A percentile compares a stretch with the other conserved stretches of the same genome.
phyloP scores from a whole-genome alignment of 371 early-diverging fungal species.

The Haplosporangium sp. region DNA sequence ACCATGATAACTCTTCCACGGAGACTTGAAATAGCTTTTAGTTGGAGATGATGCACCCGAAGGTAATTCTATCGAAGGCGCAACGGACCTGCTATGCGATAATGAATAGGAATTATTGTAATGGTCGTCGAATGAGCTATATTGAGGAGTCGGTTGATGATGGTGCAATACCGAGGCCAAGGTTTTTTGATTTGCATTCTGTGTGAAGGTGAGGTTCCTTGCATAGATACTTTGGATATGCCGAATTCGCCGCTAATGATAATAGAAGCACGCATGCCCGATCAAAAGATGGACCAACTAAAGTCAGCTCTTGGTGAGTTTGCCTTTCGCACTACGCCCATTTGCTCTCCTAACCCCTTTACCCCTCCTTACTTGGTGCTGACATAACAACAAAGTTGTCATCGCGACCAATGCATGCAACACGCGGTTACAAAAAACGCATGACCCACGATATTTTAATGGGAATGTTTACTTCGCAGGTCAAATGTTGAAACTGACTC shows the following conservation, averaged over 20 bases:
- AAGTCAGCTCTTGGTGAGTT: neutral
- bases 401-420: neutral
- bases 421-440: constrained; percentile 2
- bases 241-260: constrained; percentile 38
- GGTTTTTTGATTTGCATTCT: constrained; percentile 43
- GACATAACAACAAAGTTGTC: constrained; percentile 7
- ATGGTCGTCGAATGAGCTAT: constrained; percentile 5
- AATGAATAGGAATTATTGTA: neutral
- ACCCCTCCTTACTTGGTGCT: neutral
- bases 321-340: neutral
- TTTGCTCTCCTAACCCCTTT: neutral
- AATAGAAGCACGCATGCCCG: neutral
- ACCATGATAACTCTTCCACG: constrained; percentile 45
- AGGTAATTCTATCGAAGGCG: constrained; percentile 37
- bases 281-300: constrained; percentile 1
- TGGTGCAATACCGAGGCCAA: constrained; percentile 35
- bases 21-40: constrained; percentile 47
- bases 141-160: constrained; percentile 8
- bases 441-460: neutral
- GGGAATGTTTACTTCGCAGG: no score
- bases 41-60: constrained; percentile 52
- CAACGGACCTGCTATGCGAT: constrained; percentile 25
- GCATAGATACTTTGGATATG: constrained; percentile 45
- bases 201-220: constrained; percentile 50
- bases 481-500: neutral